Conservation (phyloP, 2,329 filamentous ascomycete genomes). For the Paecilomyces formosus region DNA sequence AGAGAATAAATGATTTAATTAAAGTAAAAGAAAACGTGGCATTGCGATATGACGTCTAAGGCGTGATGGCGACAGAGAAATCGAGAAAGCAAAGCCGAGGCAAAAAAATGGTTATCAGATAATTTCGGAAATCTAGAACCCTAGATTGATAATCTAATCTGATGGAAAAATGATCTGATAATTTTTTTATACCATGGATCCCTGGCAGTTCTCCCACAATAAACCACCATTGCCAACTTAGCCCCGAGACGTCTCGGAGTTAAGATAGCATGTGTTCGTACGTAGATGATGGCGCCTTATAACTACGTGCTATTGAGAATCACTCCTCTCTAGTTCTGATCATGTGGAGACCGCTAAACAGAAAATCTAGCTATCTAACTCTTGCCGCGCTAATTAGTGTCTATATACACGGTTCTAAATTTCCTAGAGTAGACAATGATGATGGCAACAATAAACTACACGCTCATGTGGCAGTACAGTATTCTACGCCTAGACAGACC, state of each 20-base stretch:
- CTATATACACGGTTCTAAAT: neutral
- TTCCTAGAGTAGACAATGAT: neutral
- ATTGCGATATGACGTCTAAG: neutral
- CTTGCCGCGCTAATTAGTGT: neutral
- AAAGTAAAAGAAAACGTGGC: neutral
- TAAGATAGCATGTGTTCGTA: too few relatives aligned
- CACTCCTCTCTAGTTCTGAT: neutral
- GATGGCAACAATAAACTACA: neutral
- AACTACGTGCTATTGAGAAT: neutral
- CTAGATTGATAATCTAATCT: conserved; percentile 27
- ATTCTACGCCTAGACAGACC: neutral
- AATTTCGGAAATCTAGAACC: conserved; percentile 8
- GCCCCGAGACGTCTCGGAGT: neutral
- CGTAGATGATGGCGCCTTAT: neutral
- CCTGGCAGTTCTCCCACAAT: neutral
- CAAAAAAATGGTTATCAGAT: neutral
- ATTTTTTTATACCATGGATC: neutral
- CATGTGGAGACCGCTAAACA: neutral
- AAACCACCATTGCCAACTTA: neutral
- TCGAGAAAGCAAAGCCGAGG: too few relatives aligned
- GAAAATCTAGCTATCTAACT: neutral
- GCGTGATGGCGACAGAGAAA: too few relatives aligned
- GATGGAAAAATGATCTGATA: conserved; percentile 9
- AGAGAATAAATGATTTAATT: neutral
- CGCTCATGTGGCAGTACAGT: neutral